Percentiles rank a stretch among this genome's conserved stretches.
Evolutionary conservation across 257 asterid genomes (phyloP).

Genomic region (Ballota nigra): DNA sequence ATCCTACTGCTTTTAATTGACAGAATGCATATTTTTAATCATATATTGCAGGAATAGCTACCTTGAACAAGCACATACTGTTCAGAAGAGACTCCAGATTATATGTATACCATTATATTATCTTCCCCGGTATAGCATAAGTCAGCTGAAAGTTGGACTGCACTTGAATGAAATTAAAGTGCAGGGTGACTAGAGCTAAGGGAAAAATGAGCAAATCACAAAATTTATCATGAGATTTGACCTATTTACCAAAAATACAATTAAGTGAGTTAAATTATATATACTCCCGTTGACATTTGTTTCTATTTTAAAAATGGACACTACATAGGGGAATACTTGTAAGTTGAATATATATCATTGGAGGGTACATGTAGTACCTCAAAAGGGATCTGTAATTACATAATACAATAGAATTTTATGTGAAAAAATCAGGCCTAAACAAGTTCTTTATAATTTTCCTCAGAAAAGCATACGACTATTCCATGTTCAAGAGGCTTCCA

Average conservation of each 20-base stretch:
- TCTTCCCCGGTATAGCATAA: neutral
- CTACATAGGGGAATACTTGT: neutral
- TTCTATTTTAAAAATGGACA: neutral
- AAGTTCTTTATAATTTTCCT: neutral
- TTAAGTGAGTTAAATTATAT: neutral
- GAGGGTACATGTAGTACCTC: neutral
- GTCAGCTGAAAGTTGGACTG: neutral
- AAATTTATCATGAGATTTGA: neutral
- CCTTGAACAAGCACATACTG: neutral
- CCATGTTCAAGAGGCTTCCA: neutral
- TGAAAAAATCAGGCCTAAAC: neutral
- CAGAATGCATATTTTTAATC: neutral
- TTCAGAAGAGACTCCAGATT: neutral
- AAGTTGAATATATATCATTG: neutral
- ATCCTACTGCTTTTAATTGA: neutral
- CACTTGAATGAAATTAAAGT: neutral
- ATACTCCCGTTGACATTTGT: neutral
- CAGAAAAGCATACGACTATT: neutral
- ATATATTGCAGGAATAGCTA: neutral
- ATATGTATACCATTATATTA: neutral
- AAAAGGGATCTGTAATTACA: too few relatives aligned
- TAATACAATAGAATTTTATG: too few relatives aligned
- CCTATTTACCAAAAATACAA: neutral
- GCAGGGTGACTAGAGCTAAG: neutral
- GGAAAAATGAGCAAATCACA: neutral